Evolutionary conservation across 805 yeast genomes (phyloP), one percentile per base, ranked within the genome.

Genomic region (Sungouiella thailandica): DNA sequence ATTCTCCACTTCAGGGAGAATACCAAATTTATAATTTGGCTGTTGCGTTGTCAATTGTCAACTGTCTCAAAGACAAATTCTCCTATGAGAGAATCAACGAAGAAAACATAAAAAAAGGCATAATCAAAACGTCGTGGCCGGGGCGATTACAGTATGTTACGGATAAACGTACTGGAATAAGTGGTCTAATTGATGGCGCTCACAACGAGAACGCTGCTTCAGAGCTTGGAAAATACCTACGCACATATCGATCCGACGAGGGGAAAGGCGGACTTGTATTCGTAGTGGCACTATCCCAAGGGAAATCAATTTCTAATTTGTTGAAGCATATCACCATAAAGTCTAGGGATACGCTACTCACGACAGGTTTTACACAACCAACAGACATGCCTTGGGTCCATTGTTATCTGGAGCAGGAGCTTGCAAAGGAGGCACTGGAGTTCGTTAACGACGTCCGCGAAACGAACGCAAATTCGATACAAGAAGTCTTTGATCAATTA

Each of bases 371-470:
- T 53, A 72, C 78, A 2, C 47, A 61, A 1, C 90, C 94, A 1
- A 89, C 81, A 10, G 82, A 86, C 0, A 93, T 93, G 98, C 96
- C 97, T 0, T 93, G 97, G 97, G 78, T 93, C 4, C 49, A 65
- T 26, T 60, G 89, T 1, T 67, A 65, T 41, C 47, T 52, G 4
- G 49, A 64, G 1, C 46, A 37, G 2, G 59, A 54, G 12, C 49
- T 80, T 23, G 28, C 17, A 32, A 30, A n/a, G 23, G 39, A 19
- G 7, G 64, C 62, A 1, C 43, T 43, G n/a, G 32, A 33, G 10
- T 53, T 34, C 14, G 43, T 40, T 43, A 67, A 3, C 12, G 55
- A 52, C 16, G 46, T 50, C 3, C 26, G 35, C 5, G 24, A 22
- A 4, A 22, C 20, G 10, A 19, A 28, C 8, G 12, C 12, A 17